phyloP scores from a whole-genome alignment of 2,329 filamentous ascomycete species.

The Claviceps sp. region DNA sequence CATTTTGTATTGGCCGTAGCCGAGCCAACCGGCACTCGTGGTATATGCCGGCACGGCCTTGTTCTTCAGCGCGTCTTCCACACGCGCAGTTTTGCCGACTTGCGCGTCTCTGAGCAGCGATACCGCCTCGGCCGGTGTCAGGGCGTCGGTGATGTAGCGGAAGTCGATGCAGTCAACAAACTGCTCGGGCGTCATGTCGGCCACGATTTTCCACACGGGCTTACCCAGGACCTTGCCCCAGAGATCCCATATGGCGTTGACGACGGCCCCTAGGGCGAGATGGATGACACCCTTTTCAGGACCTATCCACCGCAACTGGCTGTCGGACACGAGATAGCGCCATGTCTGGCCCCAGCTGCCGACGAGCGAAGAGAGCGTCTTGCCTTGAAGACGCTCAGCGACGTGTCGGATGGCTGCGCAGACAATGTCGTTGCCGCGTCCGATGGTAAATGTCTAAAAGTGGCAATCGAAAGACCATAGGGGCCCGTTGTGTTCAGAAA shows the following conservation, averaged over 20 bases:
- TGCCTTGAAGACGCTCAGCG: constrained; percentile 60
- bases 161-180: constrained; percentile 85
- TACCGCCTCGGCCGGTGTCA: constrained; percentile 74
- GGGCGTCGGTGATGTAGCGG: constrained; percentile 85
- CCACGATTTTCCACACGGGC: constrained; percentile 81
- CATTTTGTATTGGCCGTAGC: constrained; percentile 82
- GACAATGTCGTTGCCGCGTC: constrained; percentile 84
- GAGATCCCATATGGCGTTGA: constrained; percentile 91
- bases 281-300: constrained; percentile 92
- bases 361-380: constrained; percentile 64
- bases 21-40: constrained; percentile 83
- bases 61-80: constrained; percentile 60
- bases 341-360: constrained; percentile 77
- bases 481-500: background rate
- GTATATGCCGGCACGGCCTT: constrained; percentile 82
- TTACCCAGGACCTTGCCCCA: constrained; percentile 80
- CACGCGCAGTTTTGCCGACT: constrained; percentile 53
- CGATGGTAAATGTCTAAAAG: constrained; percentile 63
- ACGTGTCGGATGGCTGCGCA: constrained; percentile 72
- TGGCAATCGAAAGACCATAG: background rate
- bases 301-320: constrained; percentile 84
- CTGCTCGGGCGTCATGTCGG: constrained; percentile 81
- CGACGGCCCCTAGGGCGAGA: constrained; percentile 75
- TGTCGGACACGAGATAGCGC: constrained; percentile 84
- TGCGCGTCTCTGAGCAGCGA: constrained; percentile 54